phyloP scores from a whole-genome alignment of 1,284 basidiomycete species.

The Chalciporus sp. region DNA sequence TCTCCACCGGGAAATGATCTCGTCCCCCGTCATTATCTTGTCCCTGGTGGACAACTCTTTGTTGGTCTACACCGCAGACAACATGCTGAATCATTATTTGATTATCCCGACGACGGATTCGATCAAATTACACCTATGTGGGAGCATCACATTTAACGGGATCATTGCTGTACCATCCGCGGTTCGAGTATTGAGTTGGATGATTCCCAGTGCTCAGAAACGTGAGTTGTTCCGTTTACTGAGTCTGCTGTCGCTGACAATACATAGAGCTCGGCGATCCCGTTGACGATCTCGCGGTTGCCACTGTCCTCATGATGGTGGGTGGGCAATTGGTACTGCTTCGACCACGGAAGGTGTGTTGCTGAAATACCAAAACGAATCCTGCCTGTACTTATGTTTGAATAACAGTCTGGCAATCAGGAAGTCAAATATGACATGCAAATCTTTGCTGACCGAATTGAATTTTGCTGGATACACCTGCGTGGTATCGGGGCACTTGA shows the following conservation, averaged over 20 bases:
- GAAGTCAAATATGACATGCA: conserved; percentile 99
- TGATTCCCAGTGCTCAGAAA: conserved; percentile 93
- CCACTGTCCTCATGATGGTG: conserved; percentile 95
- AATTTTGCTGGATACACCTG: conserved; percentile 98
- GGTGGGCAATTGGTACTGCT: conserved; percentile 91
- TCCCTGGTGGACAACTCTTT: conserved; percentile 95
- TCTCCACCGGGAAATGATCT: conserved; percentile 80
- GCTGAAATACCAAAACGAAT: not conserved
- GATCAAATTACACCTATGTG: conserved; percentile 88
- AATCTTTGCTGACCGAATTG: conserved; percentile 92
- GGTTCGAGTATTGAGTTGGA: conserved; percentile 94
- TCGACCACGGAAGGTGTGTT: conserved; percentile 73
- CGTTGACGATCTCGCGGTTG: conserved; percentile 89
- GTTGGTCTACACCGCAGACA: conserved; percentile 97
- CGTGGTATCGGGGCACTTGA: conserved; percentile 91
- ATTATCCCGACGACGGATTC: conserved; percentile 85
- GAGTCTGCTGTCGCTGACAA: conserved; percentile 13
- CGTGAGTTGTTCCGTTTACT: conserved; percentile 51
- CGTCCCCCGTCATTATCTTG: conserved; percentile 80
- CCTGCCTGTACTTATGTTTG: conserved; percentile 2
- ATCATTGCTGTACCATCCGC: conserved; percentile 85
- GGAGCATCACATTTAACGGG: conserved; percentile 93
- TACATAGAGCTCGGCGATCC: conserved; percentile 87
- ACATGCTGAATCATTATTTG: conserved; percentile 91
- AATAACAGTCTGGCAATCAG: conserved; percentile 69